These are phyloP conservation scores for Melampsora larici-populina DNA, from an alignment of 1,284 basidiomycete species.

Conservation along the genomic window DNA sequence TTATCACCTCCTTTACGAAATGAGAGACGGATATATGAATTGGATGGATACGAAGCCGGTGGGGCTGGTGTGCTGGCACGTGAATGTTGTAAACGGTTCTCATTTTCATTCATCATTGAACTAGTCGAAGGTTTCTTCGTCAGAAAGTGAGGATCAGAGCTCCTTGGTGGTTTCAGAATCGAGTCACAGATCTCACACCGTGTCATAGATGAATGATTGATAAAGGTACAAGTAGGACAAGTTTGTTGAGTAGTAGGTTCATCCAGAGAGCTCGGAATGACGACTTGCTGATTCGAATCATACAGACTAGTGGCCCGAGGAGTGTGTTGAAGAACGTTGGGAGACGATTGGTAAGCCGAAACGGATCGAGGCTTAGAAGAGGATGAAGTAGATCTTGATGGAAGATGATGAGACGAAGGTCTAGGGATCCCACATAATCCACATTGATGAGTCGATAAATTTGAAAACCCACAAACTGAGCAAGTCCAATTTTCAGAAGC, in stretches of 20 bases:
- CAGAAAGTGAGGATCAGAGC: constrained; percentile 39
- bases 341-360: not conserved
- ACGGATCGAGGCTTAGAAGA: not conserved
- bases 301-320: not conserved
- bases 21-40: constrained; percentile 60
- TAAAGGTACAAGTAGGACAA: constrained; percentile 85
- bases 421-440: constrained; percentile 33
- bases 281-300: not conserved
- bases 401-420: constrained; percentile 7
- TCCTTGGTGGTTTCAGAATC: constrained; percentile 58
- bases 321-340: not conserved
- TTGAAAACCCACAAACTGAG: constrained; percentile 44
- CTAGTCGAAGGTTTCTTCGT: constrained; percentile 24
- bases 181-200: constrained; percentile 83
- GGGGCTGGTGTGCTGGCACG: constrained; percentile 65
- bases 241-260: constrained; percentile 56
- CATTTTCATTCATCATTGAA: constrained; percentile 42
- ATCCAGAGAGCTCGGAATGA: not conserved
- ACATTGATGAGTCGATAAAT: constrained; percentile 16
- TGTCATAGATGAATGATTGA: constrained; percentile 73
- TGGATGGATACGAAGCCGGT: constrained; percentile 60
- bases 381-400: not conserved
- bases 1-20: constrained; percentile 89
- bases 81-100: constrained; percentile 45
- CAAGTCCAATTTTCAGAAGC: constrained; percentile 41